phyloP scores from a whole-genome alignment of 306 rosid species.

The Inga laurina region DNA sequence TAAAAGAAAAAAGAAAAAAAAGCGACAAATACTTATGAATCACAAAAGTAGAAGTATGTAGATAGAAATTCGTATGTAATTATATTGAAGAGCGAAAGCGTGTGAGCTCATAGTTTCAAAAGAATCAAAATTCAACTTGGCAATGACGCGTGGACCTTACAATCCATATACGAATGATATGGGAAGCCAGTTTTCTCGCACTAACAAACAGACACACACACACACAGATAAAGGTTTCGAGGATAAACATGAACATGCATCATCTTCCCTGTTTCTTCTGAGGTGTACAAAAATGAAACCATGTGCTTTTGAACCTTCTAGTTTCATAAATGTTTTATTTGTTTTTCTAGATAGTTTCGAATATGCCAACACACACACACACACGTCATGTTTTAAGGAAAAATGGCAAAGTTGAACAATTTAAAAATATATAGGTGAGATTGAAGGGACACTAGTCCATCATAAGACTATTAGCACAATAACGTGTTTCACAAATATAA shows the following conservation, averaged over 20 bases:
- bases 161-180: conserved; percentile 18
- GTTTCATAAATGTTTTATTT: neutral
- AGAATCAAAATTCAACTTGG: conserved; percentile 53
- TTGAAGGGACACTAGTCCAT: neutral
- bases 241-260: neutral
- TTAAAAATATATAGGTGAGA: neutral
- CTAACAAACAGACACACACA: neutral
- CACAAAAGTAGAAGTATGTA: neutral
- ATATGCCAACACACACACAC: neutral
- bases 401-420: neutral
- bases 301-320: neutral
- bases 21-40: neutral
- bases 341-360: neutral
- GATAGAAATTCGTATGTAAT: neutral
- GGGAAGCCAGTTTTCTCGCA: conserved; percentile 62
- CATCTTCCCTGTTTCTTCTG: conserved; percentile 17
- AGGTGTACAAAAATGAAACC: neutral
- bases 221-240: neutral
- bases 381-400: too few relatives aligned
- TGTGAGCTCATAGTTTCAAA: conserved; percentile 35
- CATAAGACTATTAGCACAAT: neutral
- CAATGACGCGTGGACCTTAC: conserved; percentile 79
- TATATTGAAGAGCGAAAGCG: conserved; percentile 18
- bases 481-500: neutral
- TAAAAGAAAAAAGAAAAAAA: too few relatives aligned